A percentile compares a stretch with the other conserved stretches of the same genome.
Conservation (phyloP, 495 filamentous ascomycete species). For the Aspergillus egyptiacus region DNA sequence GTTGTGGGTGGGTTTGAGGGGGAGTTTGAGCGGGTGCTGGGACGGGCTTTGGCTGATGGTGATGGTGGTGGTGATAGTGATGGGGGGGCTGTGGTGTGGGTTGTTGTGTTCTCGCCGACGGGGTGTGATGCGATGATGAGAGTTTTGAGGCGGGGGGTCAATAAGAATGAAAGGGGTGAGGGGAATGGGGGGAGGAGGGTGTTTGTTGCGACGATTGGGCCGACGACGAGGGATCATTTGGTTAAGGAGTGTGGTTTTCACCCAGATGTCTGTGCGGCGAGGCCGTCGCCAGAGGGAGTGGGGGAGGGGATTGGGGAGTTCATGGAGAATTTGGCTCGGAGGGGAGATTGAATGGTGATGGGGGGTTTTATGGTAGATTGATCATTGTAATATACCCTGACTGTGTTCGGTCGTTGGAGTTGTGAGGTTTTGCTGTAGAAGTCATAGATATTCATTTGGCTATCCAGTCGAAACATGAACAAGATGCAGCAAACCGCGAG, state of each 20-base stretch:
- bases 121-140: constrained; percentile 78
- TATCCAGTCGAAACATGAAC: background rate
- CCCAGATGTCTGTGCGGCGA: constrained; percentile 76
- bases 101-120: constrained; percentile 89
- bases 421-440: background rate
- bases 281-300: constrained; percentile 81
- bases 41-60: background rate
- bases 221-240: constrained; percentile 80
- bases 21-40: constrained; percentile 50
- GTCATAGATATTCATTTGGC: background rate
- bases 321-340: constrained; percentile 21
- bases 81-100: constrained; percentile 51
- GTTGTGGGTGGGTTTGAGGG: constrained; percentile 68
- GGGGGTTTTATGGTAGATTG: too few relatives aligned
- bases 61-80: constrained; percentile 18
- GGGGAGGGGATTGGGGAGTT: constrained; percentile 58
- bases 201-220: constrained; percentile 82
- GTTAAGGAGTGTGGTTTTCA: constrained; percentile 58
- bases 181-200: constrained; percentile 28
- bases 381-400: background rate
- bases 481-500: constrained; percentile 10
- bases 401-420: background rate
- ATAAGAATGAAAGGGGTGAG: constrained; percentile 14
- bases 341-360: too few relatives aligned
- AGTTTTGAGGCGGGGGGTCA: constrained; percentile 43